Evolutionary conservation across 2,329 filamentous ascomycete species (phyloP).

Genomic region (Hyphodiscus sp.): DNA sequence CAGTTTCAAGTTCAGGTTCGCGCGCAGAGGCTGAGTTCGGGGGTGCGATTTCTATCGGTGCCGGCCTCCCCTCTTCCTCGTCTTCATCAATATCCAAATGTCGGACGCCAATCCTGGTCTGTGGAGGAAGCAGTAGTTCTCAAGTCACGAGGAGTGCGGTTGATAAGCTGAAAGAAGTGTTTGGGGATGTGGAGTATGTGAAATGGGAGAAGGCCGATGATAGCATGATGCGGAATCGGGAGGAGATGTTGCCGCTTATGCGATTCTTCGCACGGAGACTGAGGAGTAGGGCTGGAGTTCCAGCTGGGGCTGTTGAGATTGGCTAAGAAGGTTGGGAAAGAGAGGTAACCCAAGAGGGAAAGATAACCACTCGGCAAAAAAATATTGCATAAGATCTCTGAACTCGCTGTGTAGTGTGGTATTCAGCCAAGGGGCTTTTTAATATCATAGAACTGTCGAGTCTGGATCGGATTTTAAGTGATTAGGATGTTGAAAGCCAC

Average conservation of each 20-base stretch:
- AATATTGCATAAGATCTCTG: too few species aligned
- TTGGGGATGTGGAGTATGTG: constrained; percentile 59
- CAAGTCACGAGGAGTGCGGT: constrained; percentile 57
- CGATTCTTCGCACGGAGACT: constrained; percentile 68
- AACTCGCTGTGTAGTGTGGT: too few species aligned
- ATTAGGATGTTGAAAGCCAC: too few species aligned
- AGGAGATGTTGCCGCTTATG: constrained; percentile 90
- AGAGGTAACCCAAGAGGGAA: too few species aligned
- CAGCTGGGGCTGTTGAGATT: constrained; percentile 46
- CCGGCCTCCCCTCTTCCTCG: constrained; percentile 44
- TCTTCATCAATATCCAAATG: constrained; percentile 42
- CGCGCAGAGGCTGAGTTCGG: constrained; percentile 37
- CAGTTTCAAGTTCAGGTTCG: not conserved
- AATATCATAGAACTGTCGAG: too few species aligned
- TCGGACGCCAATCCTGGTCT: constrained; percentile 57
- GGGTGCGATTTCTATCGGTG: constrained; percentile 59
- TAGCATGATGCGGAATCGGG: constrained; percentile 73
- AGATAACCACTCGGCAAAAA: too few species aligned
- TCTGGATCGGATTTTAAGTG: too few species aligned
- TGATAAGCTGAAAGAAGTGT: constrained; percentile 57
- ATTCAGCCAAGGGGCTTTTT: too few species aligned
- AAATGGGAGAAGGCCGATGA: constrained; percentile 67
- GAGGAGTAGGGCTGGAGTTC: constrained; percentile 44
- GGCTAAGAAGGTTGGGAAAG: too few species aligned
- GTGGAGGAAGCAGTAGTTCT: constrained; percentile 45